Base-by-base conservation (phyloP, 345 rosid species). In the Cardamine chenopodiifolia region DNA sequence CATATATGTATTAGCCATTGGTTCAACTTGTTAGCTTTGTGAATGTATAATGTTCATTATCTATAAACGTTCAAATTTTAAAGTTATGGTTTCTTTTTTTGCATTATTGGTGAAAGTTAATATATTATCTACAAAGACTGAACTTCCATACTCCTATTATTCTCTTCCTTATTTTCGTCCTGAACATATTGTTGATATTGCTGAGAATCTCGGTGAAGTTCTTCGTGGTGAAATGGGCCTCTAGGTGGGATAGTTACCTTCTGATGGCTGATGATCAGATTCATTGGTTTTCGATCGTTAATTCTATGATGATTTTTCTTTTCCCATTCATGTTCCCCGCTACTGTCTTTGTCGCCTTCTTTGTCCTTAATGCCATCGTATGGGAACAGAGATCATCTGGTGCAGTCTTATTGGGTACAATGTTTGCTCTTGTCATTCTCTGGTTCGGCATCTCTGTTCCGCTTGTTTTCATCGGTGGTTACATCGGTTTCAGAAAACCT, bases 171-270 rank as follows among this genome's bases (percentile, higher is more conserved):
- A 84, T 56, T 93, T 96, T 71, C 86, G 37, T 54, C 97, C 98
- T 15, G 69, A 74, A 8, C 39, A 40, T 3, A 88, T 93, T 44
- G 79, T 93, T 71, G 96, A 93, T 74, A 93, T 88, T 66, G 89
- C 90, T 5, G 98, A 93, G 83, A 93, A 93, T 84, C 97, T 90
- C 13, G 97, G 98, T 48, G 98, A 93, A 85, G 97, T 93, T 78
- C 93, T 89, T 56, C 90, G 95, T 35, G 97, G 97, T 93, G 66
- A 93, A 89, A 83, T 93, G 98, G 98, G 98, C 92, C 6, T 93
- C 91, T 13, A 84, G 98, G 20, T 93, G 98, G 98, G 98, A 93
- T 79, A 85, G 97, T 11, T 93, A 93, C 79, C 97, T 91, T 54
- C 72, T 89, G 52, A 91, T 91, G 98, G 88, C 91, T 32, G 98